Base-by-base conservation (phyloP, 306 rosid genomes). In the Pterocarpus macrocarpus region DNA sequence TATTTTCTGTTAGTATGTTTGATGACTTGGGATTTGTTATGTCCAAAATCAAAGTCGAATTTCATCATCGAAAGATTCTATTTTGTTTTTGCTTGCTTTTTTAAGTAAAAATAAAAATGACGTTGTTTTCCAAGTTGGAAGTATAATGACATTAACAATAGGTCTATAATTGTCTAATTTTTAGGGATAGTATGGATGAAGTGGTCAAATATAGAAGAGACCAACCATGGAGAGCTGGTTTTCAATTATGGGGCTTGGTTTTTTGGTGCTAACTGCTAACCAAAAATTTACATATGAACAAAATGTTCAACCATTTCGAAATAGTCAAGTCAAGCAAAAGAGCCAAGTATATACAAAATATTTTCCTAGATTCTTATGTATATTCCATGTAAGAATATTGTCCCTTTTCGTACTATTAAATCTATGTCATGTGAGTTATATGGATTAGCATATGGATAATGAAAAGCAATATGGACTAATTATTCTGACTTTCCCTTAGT, bases 31-130 rank as follows among this genome's bases (percentile, higher is more conserved):
- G 17, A 49, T 61, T 58, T 62, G 56, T 62, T 17, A 0, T 65
- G 52, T 56, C 4, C 9, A 67, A 34, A 16, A 35, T 30, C 22
- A 15, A 57, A 36, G 5, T 22, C 0, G 3, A 53, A 5, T 2
- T 61, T 14, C 36, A 38, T 69, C 63, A 33, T 5, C 0, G 10
- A 2, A 30, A 30, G 35, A 63, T 33, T 0, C 1, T 52, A 50
- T 69, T 50, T 55, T 55, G 5, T 55, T 55, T 55, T 5, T 28
- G 8, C 10, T 61, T 73, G 12, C 79, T 16, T 35, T 17, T 52
- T 82, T 43, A 63, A 53, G 86, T 47, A 12, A 72, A 65, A 59
- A 8, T 47, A 12, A 72, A 65, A 59, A 11, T 72, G 16, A 50
- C 3, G 11, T 71, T 53, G 16, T 47, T 44, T 84, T 30, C 1